Base-by-base conservation (phyloP, 2,329 filamentous ascomycete genomes). In the Ophiostoma australiae region DNA sequence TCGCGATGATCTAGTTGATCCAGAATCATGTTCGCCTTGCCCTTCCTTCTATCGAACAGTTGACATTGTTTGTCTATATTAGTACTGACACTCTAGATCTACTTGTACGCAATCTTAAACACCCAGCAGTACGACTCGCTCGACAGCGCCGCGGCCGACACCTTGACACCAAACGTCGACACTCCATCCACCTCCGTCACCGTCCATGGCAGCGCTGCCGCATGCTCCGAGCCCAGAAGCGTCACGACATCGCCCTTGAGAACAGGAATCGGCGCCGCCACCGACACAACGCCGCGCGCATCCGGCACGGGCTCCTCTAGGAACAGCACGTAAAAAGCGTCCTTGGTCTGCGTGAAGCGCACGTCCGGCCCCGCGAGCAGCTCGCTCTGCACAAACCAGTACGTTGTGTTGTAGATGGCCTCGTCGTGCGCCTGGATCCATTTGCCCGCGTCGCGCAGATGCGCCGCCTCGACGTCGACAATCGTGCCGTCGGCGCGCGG, bases 381-480 rank as follows among this genome's bases (percentile, higher is more conserved):
- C 69, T 71, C 72, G 13, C 69, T 71, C 13, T 78, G 78, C 4
- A 84, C 77, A 72, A 82, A 82, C 83, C 83, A 85, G 74, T 84
- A 85, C 1, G 82, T 86, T 4, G 86, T 88, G 70, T 85, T 84
- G 75, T 84, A 88, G 27, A 89, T 81, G 1, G 85, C 85, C 75
- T 88, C 85, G 1, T 72, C 81, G 75, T 88, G 85, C 0, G 74
- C 74, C 23, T 55, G 52, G 37, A 68, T 70, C 65, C 69, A 70
- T 13, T 39, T 27, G 7, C 86, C 87, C 0, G 85, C 86, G 58
- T 81, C 80, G 0, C 82, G 79, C 20, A 89, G 76, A 73, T 83
- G 81, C 0, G 79, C 76, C 44, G 81, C 77, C 76, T 86, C 85
- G 2, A 81, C 77, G 4, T 83, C 79, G 3, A 84, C 78, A 48